Conservation (phyloP, 2,329 filamentous ascomycete species). For the Stemphylium lycopersici region DNA sequence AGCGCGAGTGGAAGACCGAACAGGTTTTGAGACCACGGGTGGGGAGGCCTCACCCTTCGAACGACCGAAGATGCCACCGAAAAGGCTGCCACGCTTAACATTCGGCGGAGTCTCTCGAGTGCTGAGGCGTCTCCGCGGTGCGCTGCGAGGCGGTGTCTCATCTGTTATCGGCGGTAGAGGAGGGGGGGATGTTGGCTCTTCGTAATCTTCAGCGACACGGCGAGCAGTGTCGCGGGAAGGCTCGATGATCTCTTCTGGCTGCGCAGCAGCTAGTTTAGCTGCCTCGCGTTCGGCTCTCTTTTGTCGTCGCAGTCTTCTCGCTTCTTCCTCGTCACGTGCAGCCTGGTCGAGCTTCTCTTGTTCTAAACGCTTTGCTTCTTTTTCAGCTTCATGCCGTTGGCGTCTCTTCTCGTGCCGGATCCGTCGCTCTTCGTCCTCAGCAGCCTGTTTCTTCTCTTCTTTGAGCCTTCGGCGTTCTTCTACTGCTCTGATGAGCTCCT, state of each 20-base stretch:
- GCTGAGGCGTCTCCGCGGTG: conserved; percentile 33
- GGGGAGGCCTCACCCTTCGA: conserved; percentile 39
- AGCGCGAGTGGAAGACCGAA: conserved; percentile 30
- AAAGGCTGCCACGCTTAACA: conserved; percentile 35
- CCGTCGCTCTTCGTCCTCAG: conserved; percentile 37
- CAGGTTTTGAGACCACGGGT: conserved; percentile 26
- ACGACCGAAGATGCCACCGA: conserved; percentile 42
- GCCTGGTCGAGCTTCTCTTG: conserved; percentile 20
- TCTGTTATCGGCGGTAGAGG: conserved; percentile 22
- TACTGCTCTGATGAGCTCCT: conserved; percentile 25
- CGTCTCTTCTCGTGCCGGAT: conserved; percentile 36
- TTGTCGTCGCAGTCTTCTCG: conserved; percentile 28
- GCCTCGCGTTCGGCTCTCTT: conserved; percentile 36
- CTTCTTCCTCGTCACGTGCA: conserved; percentile 34
- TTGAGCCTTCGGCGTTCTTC: conserved; percentile 27
- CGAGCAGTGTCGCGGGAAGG: conserved; percentile 34
- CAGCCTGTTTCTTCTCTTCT: conserved; percentile 26
- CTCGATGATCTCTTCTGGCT: conserved; percentile 18
- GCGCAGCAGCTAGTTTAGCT: conserved; percentile 23
- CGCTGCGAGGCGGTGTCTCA: conserved; percentile 28
- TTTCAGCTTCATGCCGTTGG: conserved; percentile 35
- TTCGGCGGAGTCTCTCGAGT: conserved; percentile 36
- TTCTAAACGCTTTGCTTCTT: conserved; percentile 24
- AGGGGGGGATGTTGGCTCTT: conserved; percentile 15
- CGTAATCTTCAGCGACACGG: conserved; percentile 25